Evolutionary conservation across 2,329 filamentous ascomycete genomes (phyloP), one percentile per base, ranked within the genome.

Genomic region (Chalaropsis thielavioides): DNA sequence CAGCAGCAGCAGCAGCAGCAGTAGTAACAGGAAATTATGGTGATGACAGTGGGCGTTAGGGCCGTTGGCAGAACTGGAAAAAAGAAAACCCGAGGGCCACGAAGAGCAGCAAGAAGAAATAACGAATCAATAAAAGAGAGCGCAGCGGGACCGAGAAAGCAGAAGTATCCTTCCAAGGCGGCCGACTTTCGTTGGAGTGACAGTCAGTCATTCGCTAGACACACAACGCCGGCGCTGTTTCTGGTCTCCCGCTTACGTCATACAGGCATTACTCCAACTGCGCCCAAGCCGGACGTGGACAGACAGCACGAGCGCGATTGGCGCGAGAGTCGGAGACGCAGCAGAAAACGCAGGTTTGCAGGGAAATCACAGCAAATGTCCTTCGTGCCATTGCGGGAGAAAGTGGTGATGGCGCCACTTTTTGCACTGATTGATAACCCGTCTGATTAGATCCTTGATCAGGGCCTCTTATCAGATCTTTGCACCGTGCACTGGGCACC

Each of bases 351-450:
- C 2, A 31, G 31, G 31, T n/a, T n/a, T n/a, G n/a, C n/a, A 31
- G 31, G 31, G 31, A 31, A 31, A 31, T 31, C 31, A 6, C 31
- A 2, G 31, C 31, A 31, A 31, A 6, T 31, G 31, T 31, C 31
- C 19, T 19, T 49, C 44, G n/a, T 49, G 44, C 44, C 19, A 61
- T 44, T 27, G 11, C 38, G 15, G n/a, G n/a, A n/a, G 46, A 24
- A 46, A 44, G 40, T 31, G 40, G 43, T 31, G 60, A 62, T 38
- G 38, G 60, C 10, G 40, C 22, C 40, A 44, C 60, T 44, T 40
- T 40, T 4, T 17, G 35, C 1, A 62, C 40, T 62, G 60, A 46
- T 62, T 62, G 60, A 62, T 62, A 62, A 62, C 22, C 31, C 13
- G 15, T 31, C 41, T 31, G 40, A 62, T 35, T 49, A 31, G 31